phyloP scores from a whole-genome alignment of 2,329 filamentous ascomycete genomes.

The Trichoderma sp. region DNA sequence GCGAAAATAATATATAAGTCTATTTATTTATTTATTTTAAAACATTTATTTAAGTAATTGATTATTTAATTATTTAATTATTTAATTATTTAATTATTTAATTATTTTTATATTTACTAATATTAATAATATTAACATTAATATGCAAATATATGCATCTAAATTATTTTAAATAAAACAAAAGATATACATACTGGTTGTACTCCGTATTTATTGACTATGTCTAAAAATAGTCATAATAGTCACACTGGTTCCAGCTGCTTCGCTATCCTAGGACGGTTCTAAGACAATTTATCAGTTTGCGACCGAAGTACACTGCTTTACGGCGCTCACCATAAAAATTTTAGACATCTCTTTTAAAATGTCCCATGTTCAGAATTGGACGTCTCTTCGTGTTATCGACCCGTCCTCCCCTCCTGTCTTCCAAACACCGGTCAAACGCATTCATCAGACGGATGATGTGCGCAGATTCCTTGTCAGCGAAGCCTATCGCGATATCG shows the following conservation, averaged over 20 bases:
- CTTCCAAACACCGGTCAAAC: conserved; percentile 71
- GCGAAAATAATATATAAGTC: neutral
- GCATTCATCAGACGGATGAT: conserved; percentile 81
- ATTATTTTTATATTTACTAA: neutral
- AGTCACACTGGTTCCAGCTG: neutral
- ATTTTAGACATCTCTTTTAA: neutral
- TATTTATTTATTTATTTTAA: too few relatives aligned
- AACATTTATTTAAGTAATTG: too few relatives aligned
- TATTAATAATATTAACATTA: neutral
- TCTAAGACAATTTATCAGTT: neutral
- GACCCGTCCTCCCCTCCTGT: conserved; percentile 43
- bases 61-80: neutral
- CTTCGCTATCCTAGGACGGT: neutral
- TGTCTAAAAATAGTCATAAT: neutral
- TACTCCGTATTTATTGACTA: neutral
- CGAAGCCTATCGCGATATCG: conserved; percentile 82
- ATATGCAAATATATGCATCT: neutral
- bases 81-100: neutral
- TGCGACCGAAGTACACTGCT: neutral
- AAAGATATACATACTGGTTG: neutral
- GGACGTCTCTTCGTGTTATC: conserved; percentile 45
- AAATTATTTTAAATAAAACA: neutral
- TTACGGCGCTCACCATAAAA: neutral
- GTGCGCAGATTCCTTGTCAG: conserved; percentile 77
- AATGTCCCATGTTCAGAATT: neutral